Evolutionary conservation across 2,329 filamentous ascomycete genomes (phyloP), one percentile per base, ranked within the genome.

Genomic region (Pseudocercospora eumusae): DNA sequence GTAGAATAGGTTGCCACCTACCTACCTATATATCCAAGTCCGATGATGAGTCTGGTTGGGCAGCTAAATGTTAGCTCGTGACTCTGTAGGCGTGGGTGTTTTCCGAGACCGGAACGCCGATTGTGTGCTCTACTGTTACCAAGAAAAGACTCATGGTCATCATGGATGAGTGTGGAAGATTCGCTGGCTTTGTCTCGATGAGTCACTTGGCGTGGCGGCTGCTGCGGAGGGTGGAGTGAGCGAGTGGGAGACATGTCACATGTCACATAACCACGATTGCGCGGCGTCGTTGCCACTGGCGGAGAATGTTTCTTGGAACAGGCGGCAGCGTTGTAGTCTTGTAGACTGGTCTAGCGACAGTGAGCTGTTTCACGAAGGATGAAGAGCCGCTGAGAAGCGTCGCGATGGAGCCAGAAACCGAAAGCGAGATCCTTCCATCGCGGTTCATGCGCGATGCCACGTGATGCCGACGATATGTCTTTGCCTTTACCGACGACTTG

Each of bases 241-340:
- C 59, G 36, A 33, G 20, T 10, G 9, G 10, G 47, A 28, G 5
- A 52, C 23, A 52, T 28, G 25, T 31, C 47, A 52, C 59, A 61
- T 61, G 59, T 61, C 44, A 56, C 52, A 11, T 25, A 25, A 36
- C 31, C 25, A 27, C 10, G 42, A 42, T 27, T 56, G 31, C 53
- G 53, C 36, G 33, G 53, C 53, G 31, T 42, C n/a, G 53, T 56
- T 33, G 59, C 59, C 59, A 61, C 52, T 56, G 59, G 59, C 53
- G 54, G 53, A 40, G 31, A 56, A 15, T 18, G 23, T 11, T 25
- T 28, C 25, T 31, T 18, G 23, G 47, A 25, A 28, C 47, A 52
- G 25, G 47, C 47, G 21, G 47, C 47, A 28, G 23, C 21, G 25
- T 25, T 28, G 23, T 20, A 52, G 47, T 18, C 47, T 25, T 28